These are phyloP conservation scores for Exsudoporus frostii DNA, from an alignment of 768 basidiomycete species.

Conservation along the genomic window DNA sequence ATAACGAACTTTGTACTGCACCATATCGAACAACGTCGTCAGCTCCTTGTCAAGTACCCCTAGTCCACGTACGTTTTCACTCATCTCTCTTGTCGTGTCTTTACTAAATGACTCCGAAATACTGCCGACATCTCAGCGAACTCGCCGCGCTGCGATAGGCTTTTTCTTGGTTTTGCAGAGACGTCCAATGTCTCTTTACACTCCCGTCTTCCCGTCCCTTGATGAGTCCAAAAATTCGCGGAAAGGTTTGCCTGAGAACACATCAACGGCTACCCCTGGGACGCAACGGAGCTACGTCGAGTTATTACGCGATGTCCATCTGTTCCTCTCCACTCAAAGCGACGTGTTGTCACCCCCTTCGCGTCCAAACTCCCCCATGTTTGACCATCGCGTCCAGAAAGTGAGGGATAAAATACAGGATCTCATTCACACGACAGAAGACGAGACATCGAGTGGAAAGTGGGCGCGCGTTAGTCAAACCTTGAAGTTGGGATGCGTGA, in stretches of 20 bases:
- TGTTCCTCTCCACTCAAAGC: constrained; percentile 31
- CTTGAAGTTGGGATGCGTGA: constrained; percentile 40
- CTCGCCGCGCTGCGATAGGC: neutral
- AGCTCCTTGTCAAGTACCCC: neutral
- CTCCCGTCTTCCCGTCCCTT: constrained; percentile 31
- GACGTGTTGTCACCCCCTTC: constrained; percentile 36
- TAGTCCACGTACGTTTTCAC: constrained; percentile 5
- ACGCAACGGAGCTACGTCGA: constrained; percentile 24
- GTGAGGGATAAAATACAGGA: constrained; percentile 35
- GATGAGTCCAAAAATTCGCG: constrained; percentile 5
- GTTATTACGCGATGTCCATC: constrained; percentile 29
- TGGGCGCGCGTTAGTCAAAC: constrained; percentile 44
- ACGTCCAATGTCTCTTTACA: constrained; percentile 32
- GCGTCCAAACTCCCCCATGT: constrained; percentile 32
- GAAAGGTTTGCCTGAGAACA: constrained; percentile 5
- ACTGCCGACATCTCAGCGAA: neutral
- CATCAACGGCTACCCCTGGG: neutral
- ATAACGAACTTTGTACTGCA: neutral
- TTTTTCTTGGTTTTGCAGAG: neutral
- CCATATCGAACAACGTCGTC: neutral
- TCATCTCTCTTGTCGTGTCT: neutral
- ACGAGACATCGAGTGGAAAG: constrained; percentile 42
- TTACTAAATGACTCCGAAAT: neutral
- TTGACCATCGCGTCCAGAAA: constrained; percentile 27
- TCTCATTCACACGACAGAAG: constrained; percentile 34